These are phyloP conservation scores for Verticillium nubilum DNA, from an alignment of 2,329 filamentous ascomycete species.

Conservation along the genomic window DNA sequence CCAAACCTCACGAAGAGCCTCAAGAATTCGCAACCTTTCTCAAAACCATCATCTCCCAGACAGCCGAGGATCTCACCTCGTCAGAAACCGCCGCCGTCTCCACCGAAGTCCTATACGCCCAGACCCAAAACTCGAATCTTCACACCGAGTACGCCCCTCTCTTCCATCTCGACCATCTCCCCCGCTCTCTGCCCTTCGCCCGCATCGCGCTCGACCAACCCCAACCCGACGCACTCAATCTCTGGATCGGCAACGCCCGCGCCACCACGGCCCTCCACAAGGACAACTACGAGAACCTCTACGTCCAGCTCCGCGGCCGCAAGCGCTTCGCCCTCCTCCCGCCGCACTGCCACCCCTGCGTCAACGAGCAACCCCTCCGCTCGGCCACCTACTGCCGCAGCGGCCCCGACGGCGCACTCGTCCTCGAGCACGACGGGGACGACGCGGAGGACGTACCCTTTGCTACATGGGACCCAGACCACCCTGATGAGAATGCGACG, in stretches of 20 bases:
- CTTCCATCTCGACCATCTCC: conserved; percentile 49
- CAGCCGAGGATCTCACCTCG: conserved; percentile 21
- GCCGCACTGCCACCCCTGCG: conserved; percentile 63
- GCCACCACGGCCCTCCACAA: conserved; percentile 71
- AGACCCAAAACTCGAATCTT: conserved; percentile 82
- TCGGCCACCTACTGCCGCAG: conserved; percentile 54
- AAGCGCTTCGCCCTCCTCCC: conserved; percentile 75
- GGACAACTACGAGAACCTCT: conserved; percentile 83
- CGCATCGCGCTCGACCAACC: conserved; percentile 59
- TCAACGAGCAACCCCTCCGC: conserved; percentile 55
- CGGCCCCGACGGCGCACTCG: conserved; percentile 18
- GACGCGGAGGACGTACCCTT: conserved; percentile 53
- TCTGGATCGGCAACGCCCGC: conserved; percentile 73
- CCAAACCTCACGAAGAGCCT: conserved; percentile 66
- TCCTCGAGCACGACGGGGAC: conserved; percentile 20
- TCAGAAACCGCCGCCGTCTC: conserved; percentile 6
- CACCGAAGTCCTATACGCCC: conserved; percentile 61
- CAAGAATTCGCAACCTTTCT: conserved; percentile 60
- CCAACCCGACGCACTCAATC: conserved; percentile 69
- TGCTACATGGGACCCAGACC: conserved; percentile 70
- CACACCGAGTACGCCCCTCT: conserved; percentile 64
- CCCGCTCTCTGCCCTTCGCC: conserved; percentile 63
- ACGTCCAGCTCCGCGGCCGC: conserved; percentile 66
- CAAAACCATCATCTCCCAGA: conserved; percentile 51
- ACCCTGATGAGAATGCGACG: conserved; percentile 42